Conservation (phyloP, 345 rosid genomes). For the Salix brachista region DNA sequence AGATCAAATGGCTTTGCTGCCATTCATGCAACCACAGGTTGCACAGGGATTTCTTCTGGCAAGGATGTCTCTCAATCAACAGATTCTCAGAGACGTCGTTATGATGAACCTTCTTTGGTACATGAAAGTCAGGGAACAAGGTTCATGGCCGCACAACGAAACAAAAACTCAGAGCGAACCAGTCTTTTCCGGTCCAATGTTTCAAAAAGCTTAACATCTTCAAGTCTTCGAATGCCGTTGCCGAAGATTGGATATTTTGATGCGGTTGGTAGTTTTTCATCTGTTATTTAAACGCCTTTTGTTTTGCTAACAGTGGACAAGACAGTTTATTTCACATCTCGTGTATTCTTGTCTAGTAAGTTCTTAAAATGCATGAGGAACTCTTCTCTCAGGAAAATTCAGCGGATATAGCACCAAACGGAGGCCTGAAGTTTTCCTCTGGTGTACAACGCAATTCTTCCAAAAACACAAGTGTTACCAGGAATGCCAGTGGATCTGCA, state of each 20-base stretch:
- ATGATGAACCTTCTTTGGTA: not conserved
- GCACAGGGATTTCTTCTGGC: slow-evolving; percentile 5
- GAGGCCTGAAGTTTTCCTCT: slow-evolving; percentile 19
- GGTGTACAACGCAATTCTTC: slow-evolving; percentile 10
- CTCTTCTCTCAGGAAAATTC: slow-evolving; percentile 21
- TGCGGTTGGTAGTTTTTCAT: slow-evolving; percentile 24
- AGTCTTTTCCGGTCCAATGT: not conserved
- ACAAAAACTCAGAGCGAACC: not conserved
- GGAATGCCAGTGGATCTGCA: slow-evolving; percentile 6
- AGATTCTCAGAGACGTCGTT: not conserved
- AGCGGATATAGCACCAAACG: slow-evolving; percentile 7
- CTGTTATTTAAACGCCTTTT: not conserved
- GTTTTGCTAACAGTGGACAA: not conserved
- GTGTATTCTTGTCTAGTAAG: not conserved
- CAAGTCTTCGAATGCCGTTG: slow-evolving; percentile 43
- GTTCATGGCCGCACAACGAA: not conserved
- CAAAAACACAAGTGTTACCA: not conserved
- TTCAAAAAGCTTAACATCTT: slow-evolving; percentile 21
- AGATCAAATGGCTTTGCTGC: slow-evolving; percentile 1
- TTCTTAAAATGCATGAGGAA: not conserved
- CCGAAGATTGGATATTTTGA: slow-evolving; percentile 52
- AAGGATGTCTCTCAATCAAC: slow-evolving; percentile 13
- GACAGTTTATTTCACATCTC: not conserved
- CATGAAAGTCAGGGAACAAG: slow-evolving; percentile 12
- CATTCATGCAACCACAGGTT: not conserved